These are phyloP conservation scores for Podaxis sp. DNA, from an alignment of 768 basidiomycete genomes.

Conservation along the genomic window DNA sequence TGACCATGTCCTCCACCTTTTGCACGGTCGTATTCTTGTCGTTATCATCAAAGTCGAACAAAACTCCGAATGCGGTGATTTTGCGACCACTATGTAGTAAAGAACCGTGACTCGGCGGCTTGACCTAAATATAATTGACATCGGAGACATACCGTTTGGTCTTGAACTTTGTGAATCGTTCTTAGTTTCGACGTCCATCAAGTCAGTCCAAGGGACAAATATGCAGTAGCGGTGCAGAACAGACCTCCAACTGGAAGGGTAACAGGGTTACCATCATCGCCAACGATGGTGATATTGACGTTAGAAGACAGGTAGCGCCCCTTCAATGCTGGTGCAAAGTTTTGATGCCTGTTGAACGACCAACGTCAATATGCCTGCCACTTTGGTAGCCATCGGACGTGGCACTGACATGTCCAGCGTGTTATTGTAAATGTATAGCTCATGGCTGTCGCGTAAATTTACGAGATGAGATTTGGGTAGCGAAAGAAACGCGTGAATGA, in stretches of 20 bases:
- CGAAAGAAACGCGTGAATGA: neutral
- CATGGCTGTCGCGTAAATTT: slow-evolving; percentile 47
- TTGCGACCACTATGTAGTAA: slow-evolving; percentile 45
- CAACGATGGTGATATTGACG: slow-evolving; percentile 72
- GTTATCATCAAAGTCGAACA: slow-evolving; percentile 75
- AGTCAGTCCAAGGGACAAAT: no score
- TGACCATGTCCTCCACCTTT: slow-evolving; percentile 67
- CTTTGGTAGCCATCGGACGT: neutral
- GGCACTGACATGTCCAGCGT: slow-evolving; percentile 57
- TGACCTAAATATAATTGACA: neutral
- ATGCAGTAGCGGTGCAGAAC: neutral
- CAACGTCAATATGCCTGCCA: neutral
- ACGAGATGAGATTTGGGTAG: neutral
- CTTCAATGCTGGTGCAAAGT: slow-evolving; percentile 60
- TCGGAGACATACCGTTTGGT: slow-evolving; percentile 50
- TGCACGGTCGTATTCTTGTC: slow-evolving; percentile 72
- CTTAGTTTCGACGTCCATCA: slow-evolving; percentile 20
- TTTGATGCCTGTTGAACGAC: slow-evolving; percentile 40
- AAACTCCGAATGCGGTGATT: slow-evolving; percentile 77
- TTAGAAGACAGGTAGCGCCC: slow-evolving; percentile 83
- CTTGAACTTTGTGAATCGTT: slow-evolving; percentile 66
- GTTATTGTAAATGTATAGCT: slow-evolving; percentile 70
- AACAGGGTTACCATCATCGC: slow-evolving; percentile 31
- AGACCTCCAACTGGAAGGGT: slow-evolving; percentile 34
- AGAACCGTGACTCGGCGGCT: neutral